Conservation (phyloP, 306 rosid genomes). For the Fragaria vesca region DNA sequence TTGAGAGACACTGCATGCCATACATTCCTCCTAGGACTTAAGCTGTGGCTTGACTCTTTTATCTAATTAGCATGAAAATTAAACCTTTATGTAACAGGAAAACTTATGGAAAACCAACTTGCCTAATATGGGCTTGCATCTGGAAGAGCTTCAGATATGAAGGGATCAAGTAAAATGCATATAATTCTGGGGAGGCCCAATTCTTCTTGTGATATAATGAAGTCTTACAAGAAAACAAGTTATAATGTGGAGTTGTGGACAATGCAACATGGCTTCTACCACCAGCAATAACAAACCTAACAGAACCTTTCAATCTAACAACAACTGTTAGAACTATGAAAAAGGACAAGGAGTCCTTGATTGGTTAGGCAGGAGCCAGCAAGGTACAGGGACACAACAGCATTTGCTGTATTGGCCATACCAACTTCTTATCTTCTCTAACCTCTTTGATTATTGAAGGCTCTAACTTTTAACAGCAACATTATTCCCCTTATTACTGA, state of each 20-base stretch:
- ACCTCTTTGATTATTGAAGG: background rate
- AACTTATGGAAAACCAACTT: background rate
- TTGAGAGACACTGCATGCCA: background rate
- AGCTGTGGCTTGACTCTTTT: background rate
- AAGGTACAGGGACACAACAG: constrained; percentile 8
- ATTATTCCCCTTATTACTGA: background rate
- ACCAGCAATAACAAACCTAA: background rate
- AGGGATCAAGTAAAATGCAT: background rate
- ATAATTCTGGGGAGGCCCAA: background rate
- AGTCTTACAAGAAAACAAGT: background rate
- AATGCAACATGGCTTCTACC: background rate
- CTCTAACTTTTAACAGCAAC: background rate
- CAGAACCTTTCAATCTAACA: background rate
- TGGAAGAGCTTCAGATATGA: background rate
- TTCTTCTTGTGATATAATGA: background rate
- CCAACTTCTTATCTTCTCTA: background rate
- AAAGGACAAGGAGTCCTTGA: background rate
- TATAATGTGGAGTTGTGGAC: constrained; percentile 1
- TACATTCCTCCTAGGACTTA: background rate
- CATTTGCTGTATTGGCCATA: constrained; percentile 5
- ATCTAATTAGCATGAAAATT: background rate
- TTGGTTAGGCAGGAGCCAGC: constrained; percentile 1
- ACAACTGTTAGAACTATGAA: background rate
- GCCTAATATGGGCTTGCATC: background rate
- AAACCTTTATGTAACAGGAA: background rate